Base-by-base conservation (phyloP, 495 filamentous ascomycete genomes). In the Echria macrotheca region DNA sequence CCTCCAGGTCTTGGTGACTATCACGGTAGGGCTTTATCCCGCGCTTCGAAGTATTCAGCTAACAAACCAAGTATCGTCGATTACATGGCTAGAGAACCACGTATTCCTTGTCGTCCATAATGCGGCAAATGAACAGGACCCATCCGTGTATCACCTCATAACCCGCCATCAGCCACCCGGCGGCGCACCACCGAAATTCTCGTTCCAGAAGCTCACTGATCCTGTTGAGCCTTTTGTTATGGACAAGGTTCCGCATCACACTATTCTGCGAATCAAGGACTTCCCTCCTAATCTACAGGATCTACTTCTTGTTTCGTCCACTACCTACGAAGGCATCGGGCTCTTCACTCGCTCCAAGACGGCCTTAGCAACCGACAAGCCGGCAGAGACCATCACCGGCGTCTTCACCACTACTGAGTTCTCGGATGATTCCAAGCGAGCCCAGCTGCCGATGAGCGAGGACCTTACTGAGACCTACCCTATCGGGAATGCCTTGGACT, bases 61-160 rank as follows among this genome's bases (percentile, higher is more conserved):
- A 42, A 52, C 32, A 49, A 28, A 38, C 32, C 1, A 21, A 90
- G 88, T 95, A 5, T 87, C 89, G n/a, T 84, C 86, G 9, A 72
- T 97, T 41, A 73, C 73, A 23, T 99, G 94, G 94, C 74, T 97
- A 4, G 86, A 91, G 59, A 95, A 93, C 52, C 68, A 94, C 64
- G 65, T 91, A 8, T 95, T 97, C 60, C 72, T 96, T 19, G 73
- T 80, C 29, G 77, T 87, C 11, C 84, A 95, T 63, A 91, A 75
- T 35, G 68, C 71, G 6, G 77, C 82, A 41, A 76, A 75, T 51
- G 72, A 76, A 23, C 70, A 69, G 47, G 76, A 73, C 35, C n/a
- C n/a, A n/a, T 66, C 88, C 0, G 74, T 73, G 5, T 93, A 85
- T 54, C 83, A 94, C 58, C 68, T 95, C 33, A 82, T 95, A 42